Conservation (phyloP, 1,284 basidiomycete genomes). For the Leccinum subrobustum region DNA sequence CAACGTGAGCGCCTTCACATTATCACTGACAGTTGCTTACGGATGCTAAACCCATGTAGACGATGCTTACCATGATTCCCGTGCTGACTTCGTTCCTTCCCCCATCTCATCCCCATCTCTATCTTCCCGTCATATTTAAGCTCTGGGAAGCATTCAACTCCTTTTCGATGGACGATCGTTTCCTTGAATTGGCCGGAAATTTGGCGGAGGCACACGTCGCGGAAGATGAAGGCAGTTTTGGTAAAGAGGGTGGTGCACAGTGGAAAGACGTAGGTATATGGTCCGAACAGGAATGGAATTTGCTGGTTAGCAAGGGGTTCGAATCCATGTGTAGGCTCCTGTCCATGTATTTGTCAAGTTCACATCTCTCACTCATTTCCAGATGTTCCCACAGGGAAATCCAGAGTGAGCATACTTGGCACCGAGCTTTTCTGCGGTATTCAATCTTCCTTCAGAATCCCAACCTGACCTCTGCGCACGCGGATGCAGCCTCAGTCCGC, state of each 20-base stretch:
- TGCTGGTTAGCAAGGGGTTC: conserved; percentile 85
- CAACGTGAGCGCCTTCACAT: conserved; percentile 22
- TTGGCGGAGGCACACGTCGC: conserved; percentile 79
- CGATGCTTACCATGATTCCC: conserved; percentile 63
- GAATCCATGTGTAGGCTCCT: conserved; percentile 75
- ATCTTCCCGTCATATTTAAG: conserved; percentile 73
- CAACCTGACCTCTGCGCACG: conserved; percentile 63
- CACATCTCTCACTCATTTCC: conserved; percentile 44
- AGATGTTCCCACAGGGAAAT: conserved; percentile 75
- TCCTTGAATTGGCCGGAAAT: conserved; percentile 79
- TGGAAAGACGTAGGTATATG: conserved; percentile 90
- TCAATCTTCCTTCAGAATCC: conserved; percentile 45
- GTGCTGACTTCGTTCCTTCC: conserved; percentile 79
- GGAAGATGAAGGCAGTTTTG: conserved; percentile 52
- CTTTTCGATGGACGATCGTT: conserved; percentile 76
- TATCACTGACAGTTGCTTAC: background rate
- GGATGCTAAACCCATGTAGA: conserved; percentile 38
- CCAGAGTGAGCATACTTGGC: conserved; percentile 44
- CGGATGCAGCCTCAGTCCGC: conserved; percentile 62
- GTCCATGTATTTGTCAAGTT: background rate
- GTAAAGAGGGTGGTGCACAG: conserved; percentile 50
- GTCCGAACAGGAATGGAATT: conserved; percentile 82
- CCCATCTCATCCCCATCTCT: conserved; percentile 62
- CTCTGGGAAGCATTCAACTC: conserved; percentile 89
- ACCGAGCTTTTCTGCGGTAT: background rate